Evolutionary conservation across 1,284 basidiomycete species (phyloP).

Genomic region (Boletus mariae): DNA sequence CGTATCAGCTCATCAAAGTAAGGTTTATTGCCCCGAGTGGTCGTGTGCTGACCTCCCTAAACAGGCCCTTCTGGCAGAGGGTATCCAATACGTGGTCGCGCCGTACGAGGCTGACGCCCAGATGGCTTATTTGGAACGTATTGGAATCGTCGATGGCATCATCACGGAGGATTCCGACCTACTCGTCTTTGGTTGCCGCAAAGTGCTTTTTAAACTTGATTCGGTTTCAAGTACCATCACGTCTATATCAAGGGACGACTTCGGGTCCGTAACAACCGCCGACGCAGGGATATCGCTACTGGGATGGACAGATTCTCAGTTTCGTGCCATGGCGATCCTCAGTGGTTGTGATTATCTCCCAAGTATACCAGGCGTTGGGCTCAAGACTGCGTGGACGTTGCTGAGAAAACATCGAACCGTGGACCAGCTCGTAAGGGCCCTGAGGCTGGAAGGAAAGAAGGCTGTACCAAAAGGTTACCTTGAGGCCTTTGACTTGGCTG

Average conservation of each 20-base stretch:
- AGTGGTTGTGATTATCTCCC: constrained; percentile 97
- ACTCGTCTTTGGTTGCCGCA: constrained; percentile 92
- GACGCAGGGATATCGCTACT: constrained; percentile 70
- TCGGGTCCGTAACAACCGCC: constrained; percentile 61
- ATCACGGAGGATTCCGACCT: constrained; percentile 98
- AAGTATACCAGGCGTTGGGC: constrained; percentile 88
- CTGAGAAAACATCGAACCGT: constrained; percentile 83
- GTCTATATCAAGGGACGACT: constrained; percentile 75
- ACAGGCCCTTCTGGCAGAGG: constrained; percentile 80
- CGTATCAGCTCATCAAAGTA: constrained; percentile 94
- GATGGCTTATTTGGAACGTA: constrained; percentile 86
- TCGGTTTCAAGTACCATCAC: constrained; percentile 68
- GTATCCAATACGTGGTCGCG: constrained; percentile 85
- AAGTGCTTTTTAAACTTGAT: constrained; percentile 86
- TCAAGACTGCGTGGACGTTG: constrained; percentile 90
- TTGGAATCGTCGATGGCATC: constrained; percentile 85
- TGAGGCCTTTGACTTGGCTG: constrained; percentile 72
- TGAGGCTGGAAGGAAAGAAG: constrained; percentile 85
- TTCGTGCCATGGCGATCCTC: constrained; percentile 94
- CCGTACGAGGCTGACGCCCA: constrained; percentile 99
- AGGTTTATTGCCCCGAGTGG: constrained; percentile 28
- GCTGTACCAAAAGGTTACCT: constrained; percentile 76
- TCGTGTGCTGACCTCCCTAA: constrained; percentile 10
- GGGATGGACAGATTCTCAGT: constrained; percentile 88
- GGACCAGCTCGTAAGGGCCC: constrained; percentile 79